Percentiles rank a stretch among this genome's conserved stretches.
Conservation (phyloP, 2,329 filamentous ascomycete genomes). For the Amauroascus niger region DNA sequence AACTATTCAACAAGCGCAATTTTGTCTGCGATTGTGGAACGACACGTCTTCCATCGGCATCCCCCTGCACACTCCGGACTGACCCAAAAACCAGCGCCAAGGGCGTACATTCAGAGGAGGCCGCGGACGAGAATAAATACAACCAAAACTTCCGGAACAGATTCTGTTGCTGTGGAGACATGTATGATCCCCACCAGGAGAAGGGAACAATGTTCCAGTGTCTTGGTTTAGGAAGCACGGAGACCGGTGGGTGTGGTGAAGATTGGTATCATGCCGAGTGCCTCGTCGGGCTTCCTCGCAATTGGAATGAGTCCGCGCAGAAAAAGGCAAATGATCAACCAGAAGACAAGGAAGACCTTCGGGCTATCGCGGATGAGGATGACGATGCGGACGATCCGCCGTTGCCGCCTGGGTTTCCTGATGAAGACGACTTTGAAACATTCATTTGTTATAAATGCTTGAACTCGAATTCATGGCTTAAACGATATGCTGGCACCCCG, state of each 20-base stretch:
- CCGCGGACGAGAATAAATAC: conserved; percentile 68
- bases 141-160: conserved; percentile 91
- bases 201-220: conserved; percentile 99
- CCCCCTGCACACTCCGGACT: conserved; percentile 65
- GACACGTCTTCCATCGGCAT: conserved; percentile 59
- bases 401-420: conserved; percentile 74
- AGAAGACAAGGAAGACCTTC: conserved; percentile 19
- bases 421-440: conserved; percentile 78
- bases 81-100: conserved; percentile 64
- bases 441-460: conserved; percentile 94
- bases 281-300: conserved; percentile 66
- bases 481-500: conserved; percentile 66
- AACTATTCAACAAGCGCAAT: conserved; percentile 90
- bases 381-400: conserved; percentile 50
- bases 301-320: conserved; percentile 42
- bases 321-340: conserved; percentile 18
- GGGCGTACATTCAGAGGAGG: conserved; percentile 66
- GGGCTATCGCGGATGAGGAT: conserved; percentile 21
- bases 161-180: conserved; percentile 81
- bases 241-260: conserved; percentile 84
- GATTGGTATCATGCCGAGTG: conserved; percentile 98
- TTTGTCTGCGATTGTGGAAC: conserved; percentile 97
- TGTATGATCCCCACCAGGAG: conserved; percentile 80
- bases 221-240: conserved; percentile 66
- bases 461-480: conserved; percentile 82